Percentiles rank a stretch among this genome's conserved stretches.
Evolutionary conservation across 495 filamentous ascomycete species (phyloP).

Genomic region (Penicillium psychrofluorescens): DNA sequence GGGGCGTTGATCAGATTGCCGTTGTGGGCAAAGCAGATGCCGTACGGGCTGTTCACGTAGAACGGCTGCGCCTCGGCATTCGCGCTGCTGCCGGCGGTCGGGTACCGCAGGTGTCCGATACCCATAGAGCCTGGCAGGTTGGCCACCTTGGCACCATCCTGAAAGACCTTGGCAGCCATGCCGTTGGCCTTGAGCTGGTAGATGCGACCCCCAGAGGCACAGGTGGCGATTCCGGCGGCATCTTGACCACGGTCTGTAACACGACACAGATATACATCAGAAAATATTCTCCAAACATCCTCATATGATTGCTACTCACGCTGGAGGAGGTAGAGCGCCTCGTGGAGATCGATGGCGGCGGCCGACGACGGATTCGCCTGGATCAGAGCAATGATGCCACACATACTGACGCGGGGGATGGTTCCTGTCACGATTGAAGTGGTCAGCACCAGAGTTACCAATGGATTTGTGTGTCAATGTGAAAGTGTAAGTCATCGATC

Average conservation of each 20-base stretch:
- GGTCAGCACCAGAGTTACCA: constrained; percentile 8
- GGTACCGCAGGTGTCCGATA: constrained; percentile 82
- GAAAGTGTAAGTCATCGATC: constrained; percentile 9
- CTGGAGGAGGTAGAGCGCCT: constrained; percentile 83
- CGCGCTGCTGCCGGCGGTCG: constrained; percentile 81
- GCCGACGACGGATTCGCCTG: constrained; percentile 57
- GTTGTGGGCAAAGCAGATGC: constrained; percentile 65
- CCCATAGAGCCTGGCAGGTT: constrained; percentile 89
- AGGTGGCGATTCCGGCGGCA: constrained; percentile 81
- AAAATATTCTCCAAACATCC: not conserved
- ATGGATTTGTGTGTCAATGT: constrained; percentile 3
- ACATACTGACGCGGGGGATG: constrained; percentile 49
- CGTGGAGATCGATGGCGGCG: constrained; percentile 77
- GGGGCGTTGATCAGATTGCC: constrained; percentile 94
- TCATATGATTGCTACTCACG: constrained; percentile 29
- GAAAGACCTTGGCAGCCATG: constrained; percentile 83
- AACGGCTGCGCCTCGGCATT: constrained; percentile 60
- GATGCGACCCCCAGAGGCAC: constrained; percentile 68
- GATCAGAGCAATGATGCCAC: constrained; percentile 79
- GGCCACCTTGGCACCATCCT: constrained; percentile 62
- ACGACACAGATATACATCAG: constrained; percentile 1
- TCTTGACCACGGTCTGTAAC: constrained; percentile 66
- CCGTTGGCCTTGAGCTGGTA: constrained; percentile 91
- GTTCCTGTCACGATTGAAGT: constrained; percentile 7
- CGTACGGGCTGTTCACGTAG: constrained; percentile 90